Base-by-base conservation (phyloP, 768 basidiomycete genomes). In the Leccinum rimulosum region DNA sequence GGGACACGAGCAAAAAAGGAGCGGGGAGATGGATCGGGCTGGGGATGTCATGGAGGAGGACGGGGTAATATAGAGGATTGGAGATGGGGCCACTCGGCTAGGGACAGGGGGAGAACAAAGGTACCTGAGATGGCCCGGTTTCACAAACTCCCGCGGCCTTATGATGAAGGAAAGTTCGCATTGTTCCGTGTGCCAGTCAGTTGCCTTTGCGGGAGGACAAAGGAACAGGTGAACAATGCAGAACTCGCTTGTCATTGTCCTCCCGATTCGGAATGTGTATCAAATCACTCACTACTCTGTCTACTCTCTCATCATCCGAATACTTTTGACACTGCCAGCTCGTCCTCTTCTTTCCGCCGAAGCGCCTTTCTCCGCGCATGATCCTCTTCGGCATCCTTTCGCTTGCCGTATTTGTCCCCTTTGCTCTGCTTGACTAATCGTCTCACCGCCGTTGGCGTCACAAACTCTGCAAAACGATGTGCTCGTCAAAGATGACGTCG, bases 391-490 rank as follows among this genome's bases (percentile, higher is more conserved):
- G 86, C 88, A 50, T 89, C 82, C 76, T 97, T 95, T 59, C 96
- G 82, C 40, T 81, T 79, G 56, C 83, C 84, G 75, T 98, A 98
- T 74, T 85, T 94, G 59, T 82, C 79, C 1, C 94, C 95, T 71
- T 88, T 85, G 65, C 83, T 85, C 63, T 85, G 81, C 70, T 85
- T 87, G 57, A 83, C 69, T 0, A 84, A 78, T 15, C 87, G 87
- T 54, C 94, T 86, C 22, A 90, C 81, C 9, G 88, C 86, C 11
- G 93, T 82, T 6, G 97, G 96, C 1, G 94, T 89, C 50, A 98
- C 79, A 69, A 97, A 99, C 80, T 97, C 97, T 95, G 72, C 33
- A 57, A 48, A 7, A 48, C 45, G 30, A 4, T 14, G 17, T 40
- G 33, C 45, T 31, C 58, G 43, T 54, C 54, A 56, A 49, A 27